Evolutionary conservation across 495 filamentous ascomycete species (phyloP).

Genomic region (Podospora australis): DNA sequence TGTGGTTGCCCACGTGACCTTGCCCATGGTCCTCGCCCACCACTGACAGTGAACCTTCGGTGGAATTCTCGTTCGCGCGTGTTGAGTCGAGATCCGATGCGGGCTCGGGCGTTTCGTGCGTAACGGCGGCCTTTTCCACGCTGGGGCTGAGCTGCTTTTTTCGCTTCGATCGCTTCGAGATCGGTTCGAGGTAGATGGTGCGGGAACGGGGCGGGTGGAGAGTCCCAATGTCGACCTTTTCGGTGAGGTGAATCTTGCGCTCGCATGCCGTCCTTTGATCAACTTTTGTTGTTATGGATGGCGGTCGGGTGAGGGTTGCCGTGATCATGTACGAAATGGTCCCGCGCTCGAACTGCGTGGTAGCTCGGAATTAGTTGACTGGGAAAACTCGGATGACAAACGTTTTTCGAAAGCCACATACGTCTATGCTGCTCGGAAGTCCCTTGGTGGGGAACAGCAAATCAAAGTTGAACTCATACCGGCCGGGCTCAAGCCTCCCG

Average conservation of each 20-base stretch:
- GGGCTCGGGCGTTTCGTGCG: conserved; percentile 24
- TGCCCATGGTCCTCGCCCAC: conserved; percentile 30
- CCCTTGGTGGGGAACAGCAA: conserved; percentile 68
- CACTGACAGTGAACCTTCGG: conserved; percentile 33
- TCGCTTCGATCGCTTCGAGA: conserved; percentile 50
- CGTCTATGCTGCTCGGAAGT: conserved; percentile 89
- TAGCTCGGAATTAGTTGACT: not conserved
- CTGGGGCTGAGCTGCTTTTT: conserved; percentile 29
- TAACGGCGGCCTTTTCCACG: conserved; percentile 18
- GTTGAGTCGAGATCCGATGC: conserved; percentile 34
- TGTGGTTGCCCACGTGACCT: conserved; percentile 17
- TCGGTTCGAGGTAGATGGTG: conserved; percentile 74
- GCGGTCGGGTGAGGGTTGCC: conserved; percentile 83
- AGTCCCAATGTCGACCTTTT: conserved; percentile 57
- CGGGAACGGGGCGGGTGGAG: conserved; percentile 55
- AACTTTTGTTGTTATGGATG: conserved; percentile 49
- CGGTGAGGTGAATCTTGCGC: conserved; percentile 68
- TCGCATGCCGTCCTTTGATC: conserved; percentile 72
- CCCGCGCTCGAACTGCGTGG: conserved; percentile 80
- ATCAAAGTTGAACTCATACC: conserved; percentile 92
- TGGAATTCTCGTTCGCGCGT: conserved; percentile 36
- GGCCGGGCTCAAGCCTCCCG: conserved; percentile 72
- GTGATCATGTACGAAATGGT: conserved; percentile 87
- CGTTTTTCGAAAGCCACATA: no score
- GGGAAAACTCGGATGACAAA: no score